These are phyloP conservation scores for Beauveria brongniartii DNA, from an alignment of 2,329 filamentous ascomycete genomes.

Conservation along the genomic window DNA sequence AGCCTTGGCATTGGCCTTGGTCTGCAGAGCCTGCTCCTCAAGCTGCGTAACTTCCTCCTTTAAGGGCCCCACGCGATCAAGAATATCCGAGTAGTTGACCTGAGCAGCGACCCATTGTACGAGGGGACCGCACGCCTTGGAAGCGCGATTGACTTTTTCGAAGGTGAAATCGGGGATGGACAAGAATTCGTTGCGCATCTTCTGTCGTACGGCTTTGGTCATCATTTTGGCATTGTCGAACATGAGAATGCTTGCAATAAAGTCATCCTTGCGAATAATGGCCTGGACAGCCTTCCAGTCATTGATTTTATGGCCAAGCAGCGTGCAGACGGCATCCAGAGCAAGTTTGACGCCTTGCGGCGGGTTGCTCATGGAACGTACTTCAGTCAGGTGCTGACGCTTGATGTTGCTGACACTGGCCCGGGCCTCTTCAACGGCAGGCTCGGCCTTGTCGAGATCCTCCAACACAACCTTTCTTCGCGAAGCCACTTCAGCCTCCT, in stretches of 20 bases:
- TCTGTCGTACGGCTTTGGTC: slow-evolving; percentile 71
- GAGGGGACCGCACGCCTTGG: slow-evolving; percentile 91
- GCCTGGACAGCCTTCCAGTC: slow-evolving; percentile 89
- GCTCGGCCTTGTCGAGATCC: slow-evolving; percentile 85
- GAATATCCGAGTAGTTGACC: slow-evolving; percentile 94
- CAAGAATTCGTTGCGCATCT: slow-evolving; percentile 89
- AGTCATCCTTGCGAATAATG: slow-evolving; percentile 86
- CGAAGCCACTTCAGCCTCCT: slow-evolving; percentile 78
- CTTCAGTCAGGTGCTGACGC: slow-evolving; percentile 91
- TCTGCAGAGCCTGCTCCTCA: slow-evolving; percentile 82
- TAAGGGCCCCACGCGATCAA: slow-evolving; percentile 87
- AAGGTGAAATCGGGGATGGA: slow-evolving; percentile 94
- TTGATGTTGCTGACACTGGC: slow-evolving; percentile 99
- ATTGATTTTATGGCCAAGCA: slow-evolving; percentile 81
- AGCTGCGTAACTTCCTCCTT: slow-evolving; percentile 82
- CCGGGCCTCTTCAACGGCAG: slow-evolving; percentile 85
- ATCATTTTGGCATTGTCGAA: slow-evolving; percentile 95
- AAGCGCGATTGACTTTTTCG: slow-evolving; percentile 91
- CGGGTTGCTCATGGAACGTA: slow-evolving; percentile 91
- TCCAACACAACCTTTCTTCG: slow-evolving; percentile 77
- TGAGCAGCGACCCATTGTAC: slow-evolving; percentile 97
- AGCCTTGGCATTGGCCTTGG: slow-evolving; percentile 85
- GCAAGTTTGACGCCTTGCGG: slow-evolving; percentile 85
- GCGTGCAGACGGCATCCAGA: slow-evolving; percentile 89
- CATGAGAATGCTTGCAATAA: slow-evolving; percentile 94